Evolutionary conservation across 2,329 filamentous ascomycete species (phyloP).

Genomic region (Aspergillus pseudotamarii): DNA sequence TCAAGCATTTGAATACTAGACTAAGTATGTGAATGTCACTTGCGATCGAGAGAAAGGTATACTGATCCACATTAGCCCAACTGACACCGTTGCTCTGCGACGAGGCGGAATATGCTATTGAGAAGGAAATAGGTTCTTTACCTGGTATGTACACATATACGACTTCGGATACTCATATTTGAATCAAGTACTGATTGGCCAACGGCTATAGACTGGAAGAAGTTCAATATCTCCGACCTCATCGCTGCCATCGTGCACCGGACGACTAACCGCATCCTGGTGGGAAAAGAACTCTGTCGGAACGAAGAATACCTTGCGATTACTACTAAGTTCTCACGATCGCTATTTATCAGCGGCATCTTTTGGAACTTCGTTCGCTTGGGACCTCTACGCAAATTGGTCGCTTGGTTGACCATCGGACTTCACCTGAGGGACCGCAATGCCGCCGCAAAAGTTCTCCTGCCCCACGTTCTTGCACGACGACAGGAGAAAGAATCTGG

Average conservation of each 20-base stretch:
- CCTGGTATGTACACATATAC: too few species aligned
- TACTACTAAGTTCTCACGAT: neutral
- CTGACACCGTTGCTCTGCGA: too few species aligned
- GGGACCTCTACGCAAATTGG: neutral
- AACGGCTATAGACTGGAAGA: neutral
- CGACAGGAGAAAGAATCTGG: neutral
- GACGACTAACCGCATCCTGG: neutral
- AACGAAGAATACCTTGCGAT: constrained; percentile 2
- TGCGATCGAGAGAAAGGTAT: too few species aligned
- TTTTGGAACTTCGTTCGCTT: constrained; percentile 6
- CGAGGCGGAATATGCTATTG: too few species aligned
- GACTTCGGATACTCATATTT: too few species aligned
- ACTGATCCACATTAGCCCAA: too few species aligned
- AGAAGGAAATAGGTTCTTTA: too few species aligned
- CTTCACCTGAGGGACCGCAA: neutral
- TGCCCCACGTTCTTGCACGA: neutral
- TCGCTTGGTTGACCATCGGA: neutral
- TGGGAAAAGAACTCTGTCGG: neutral
- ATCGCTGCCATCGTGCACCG: constrained; percentile 4
- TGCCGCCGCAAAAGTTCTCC: neutral
- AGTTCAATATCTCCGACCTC: neutral
- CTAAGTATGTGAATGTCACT: neutral
- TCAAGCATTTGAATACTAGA: constrained; percentile 1
- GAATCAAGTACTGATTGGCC: too few species aligned
- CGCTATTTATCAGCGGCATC: constrained; percentile 2